Conservation (phyloP, 73 alveolate genomes). For the Halteria grandinella region DNA sequence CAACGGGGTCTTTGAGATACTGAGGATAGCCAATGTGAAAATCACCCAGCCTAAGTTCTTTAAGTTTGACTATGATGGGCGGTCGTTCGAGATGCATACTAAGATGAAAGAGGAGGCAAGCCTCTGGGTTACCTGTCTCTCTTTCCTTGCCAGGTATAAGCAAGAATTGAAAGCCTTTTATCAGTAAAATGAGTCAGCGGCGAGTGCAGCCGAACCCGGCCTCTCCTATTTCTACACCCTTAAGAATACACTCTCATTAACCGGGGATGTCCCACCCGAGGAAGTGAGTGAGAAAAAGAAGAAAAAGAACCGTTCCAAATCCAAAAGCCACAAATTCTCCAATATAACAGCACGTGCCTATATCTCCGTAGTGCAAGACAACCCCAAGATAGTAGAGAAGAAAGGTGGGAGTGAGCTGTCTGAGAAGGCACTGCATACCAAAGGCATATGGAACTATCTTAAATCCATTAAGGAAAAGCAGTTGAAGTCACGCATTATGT, state of each 20-base stretch:
- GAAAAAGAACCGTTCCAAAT: slow-evolving; percentile 40
- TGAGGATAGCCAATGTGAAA: slow-evolving; percentile 27
- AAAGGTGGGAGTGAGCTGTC: slow-evolving; percentile 9
- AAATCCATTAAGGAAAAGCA: slow-evolving; percentile 49
- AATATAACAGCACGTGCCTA: slow-evolving; percentile 44
- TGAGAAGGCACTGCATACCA: slow-evolving; percentile 55
- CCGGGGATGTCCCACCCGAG: slow-evolving; percentile 10
- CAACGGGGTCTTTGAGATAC: slow-evolving; percentile 75
- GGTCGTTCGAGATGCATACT: slow-evolving; percentile 68
- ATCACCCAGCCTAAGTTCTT: slow-evolving; percentile 44
- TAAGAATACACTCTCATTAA: slow-evolving; percentile 38
- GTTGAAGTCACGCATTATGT: slow-evolving; percentile 64
- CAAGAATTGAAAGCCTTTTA: too few species aligned
- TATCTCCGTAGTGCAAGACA: not conserved
- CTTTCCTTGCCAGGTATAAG: slow-evolving; percentile 56
- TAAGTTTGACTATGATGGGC: slow-evolving; percentile 23
- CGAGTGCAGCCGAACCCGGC: slow-evolving; percentile 33
- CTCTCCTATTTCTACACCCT: slow-evolving; percentile 47
- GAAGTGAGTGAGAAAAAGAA: slow-evolving; percentile 19
- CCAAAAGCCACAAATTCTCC: slow-evolving; percentile 52
- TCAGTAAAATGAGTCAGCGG: slow-evolving; percentile 7
- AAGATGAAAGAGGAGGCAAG: slow-evolving; percentile 62
- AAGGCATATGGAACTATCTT: slow-evolving; percentile 75
- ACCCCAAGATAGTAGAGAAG: slow-evolving; percentile 15
- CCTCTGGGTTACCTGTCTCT: slow-evolving; percentile 70